A percentile compares a stretch with the other conserved stretches of the same genome.
Evolutionary conservation across 2,329 filamentous ascomycete genomes (phyloP).

Genomic region (Bertia moriformis): DNA sequence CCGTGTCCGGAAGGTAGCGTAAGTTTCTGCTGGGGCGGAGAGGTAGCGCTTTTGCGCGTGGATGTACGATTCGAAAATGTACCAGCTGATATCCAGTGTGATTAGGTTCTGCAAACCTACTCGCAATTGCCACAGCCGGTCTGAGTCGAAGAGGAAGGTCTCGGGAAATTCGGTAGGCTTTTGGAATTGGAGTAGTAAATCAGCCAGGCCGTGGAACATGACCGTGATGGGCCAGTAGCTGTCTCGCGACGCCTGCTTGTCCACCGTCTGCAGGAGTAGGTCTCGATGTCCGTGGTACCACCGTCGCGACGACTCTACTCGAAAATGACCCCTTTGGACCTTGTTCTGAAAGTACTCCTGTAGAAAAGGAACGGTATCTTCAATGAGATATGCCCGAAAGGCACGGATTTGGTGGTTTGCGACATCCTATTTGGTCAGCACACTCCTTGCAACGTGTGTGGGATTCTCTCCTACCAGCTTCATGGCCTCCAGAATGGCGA

Average conservation of each 20-base stretch:
- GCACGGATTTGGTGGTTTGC: conserved; percentile 41
- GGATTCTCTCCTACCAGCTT: conserved; percentile 7
- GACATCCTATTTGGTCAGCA: conserved; percentile 4
- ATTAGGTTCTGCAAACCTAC: conserved; percentile 35
- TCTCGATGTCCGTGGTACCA: conserved; percentile 2
- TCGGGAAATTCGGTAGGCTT: conserved; percentile 25
- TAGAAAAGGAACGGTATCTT: background rate
- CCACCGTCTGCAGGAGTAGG: conserved; percentile 4
- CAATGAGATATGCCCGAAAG: conserved; percentile 6
- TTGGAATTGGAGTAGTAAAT: conserved; percentile 22
- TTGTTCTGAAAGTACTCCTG: conserved; percentile 8
- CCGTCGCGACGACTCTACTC: conserved; percentile 13
- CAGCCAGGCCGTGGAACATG: conserved; percentile 27
- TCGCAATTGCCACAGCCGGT: conserved; percentile 35
- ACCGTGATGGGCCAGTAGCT: conserved; percentile 19
- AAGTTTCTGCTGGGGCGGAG: conserved; percentile 13
- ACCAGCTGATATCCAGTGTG: conserved; percentile 35
- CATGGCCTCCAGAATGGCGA: conserved; percentile 36
- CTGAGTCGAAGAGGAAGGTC: conserved; percentile 39
- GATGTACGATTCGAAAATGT: conserved; percentile 24
- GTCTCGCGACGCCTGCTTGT: conserved; percentile 3
- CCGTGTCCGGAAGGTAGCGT: conserved; percentile 19
- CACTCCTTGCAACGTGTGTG: background rate
- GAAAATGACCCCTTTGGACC: background rate
- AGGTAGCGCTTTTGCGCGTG: conserved; percentile 13